These are phyloP conservation scores for Coprinopsis sp. DNA, from an alignment of 768 basidiomycete species.

Conservation along the genomic window DNA sequence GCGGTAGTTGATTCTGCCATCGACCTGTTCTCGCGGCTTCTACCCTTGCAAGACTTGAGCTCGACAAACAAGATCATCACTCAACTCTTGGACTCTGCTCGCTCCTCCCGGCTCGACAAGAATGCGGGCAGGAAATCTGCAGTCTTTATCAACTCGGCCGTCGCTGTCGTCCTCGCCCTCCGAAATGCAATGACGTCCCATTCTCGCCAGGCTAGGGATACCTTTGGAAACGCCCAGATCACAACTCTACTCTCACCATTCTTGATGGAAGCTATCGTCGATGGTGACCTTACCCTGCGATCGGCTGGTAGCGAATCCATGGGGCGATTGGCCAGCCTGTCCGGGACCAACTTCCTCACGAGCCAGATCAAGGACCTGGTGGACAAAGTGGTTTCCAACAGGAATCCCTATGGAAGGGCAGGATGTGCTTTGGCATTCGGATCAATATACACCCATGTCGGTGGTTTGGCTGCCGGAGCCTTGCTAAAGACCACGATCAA, in stretches of 20 bases:
- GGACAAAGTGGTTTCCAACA: constrained; percentile 90
- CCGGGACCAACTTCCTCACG: constrained; percentile 79
- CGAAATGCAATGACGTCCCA: constrained; percentile 48
- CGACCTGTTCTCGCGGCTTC: constrained; percentile 75
- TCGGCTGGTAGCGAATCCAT: constrained; percentile 82
- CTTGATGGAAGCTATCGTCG: constrained; percentile 79
- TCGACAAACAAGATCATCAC: constrained; percentile 51
- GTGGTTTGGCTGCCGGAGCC: constrained; percentile 91
- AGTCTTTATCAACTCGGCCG: constrained; percentile 71
- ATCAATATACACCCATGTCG: constrained; percentile 86
- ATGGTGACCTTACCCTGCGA: constrained; percentile 74
- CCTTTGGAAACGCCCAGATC: constrained; percentile 61
- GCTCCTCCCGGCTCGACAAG: constrained; percentile 77
- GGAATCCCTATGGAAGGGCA: constrained; percentile 87
- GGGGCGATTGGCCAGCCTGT: constrained; percentile 79
- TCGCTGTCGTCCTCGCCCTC: constrained; percentile 70
- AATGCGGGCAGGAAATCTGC: constrained; percentile 86
- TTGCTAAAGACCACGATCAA: constrained; percentile 94
- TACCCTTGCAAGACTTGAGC: constrained; percentile 70
- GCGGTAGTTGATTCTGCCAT: constrained; percentile 86
- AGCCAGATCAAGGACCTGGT: constrained; percentile 86
- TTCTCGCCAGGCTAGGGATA: constrained; percentile 58
- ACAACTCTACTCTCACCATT: constrained; percentile 61
- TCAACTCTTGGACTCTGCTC: constrained; percentile 58
- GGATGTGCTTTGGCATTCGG: constrained; percentile 93